Base-by-base conservation (phyloP, 1,139 yeast genomes). In the Torulaspora pretoriensis region DNA sequence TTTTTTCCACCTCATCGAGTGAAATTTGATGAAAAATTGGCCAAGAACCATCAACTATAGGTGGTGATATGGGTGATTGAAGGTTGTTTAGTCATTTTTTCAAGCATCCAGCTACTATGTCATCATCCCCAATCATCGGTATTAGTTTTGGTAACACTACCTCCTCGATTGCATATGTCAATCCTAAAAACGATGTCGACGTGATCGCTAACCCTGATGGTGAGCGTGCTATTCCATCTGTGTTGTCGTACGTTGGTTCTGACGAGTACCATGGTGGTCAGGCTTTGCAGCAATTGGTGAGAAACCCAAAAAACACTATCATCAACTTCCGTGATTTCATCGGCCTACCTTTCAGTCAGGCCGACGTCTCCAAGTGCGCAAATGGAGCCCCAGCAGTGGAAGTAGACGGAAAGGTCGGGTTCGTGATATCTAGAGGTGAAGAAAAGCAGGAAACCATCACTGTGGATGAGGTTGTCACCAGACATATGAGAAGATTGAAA, bases 161-260 rank as follows among this genome's bases (percentile, higher is more conserved):
- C 47, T 85, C 97, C 37, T 86, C 97, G 53, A 89, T 92, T 67
- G 97, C 97, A 36, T 63, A 62, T 50, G 86, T 85, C 64, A 89
- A 90, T 56, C 79, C 83, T 46, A 71, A 74, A 63, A 97, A 90
- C 59, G 87, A 85, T 68, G 95, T 89, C 50, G 97, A 92, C 64
- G 96, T 92, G 54, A 92, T 92, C 68, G 98, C 98, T 58, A 92
- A 92, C 78, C 97, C 95, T 59, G 98, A 92, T 65, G 99, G 99
- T 68, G 98, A 94, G 71, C 89, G 98, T 73, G 78, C 94, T 51
- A 92, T 92, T 64, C 96, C 97, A 52, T 85, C 97, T 19, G 86
- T 86, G 46, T 75, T 92, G 53, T 83, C 97, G 12, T 92, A 90
- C 67, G 89, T 89, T 51, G 96, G 95, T 52, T 83, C 78, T 45